Conservation (phyloP, 164 flowering plant species). For the Aristolochia contorta region DNA sequence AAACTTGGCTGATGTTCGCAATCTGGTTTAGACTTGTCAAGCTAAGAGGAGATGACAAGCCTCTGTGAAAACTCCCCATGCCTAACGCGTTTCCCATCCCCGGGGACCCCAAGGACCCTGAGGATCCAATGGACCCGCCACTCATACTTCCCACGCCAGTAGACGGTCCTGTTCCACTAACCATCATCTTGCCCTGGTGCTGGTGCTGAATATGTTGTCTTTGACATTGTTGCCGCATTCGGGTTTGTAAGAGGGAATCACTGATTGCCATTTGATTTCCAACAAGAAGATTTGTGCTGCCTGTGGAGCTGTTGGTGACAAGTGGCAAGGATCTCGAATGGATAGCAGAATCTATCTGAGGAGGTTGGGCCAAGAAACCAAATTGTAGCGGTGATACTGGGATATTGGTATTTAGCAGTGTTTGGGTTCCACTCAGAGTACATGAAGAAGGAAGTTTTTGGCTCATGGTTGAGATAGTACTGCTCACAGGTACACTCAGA, state of each 20-base stretch:
- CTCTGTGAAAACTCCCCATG: constrained; percentile 41
- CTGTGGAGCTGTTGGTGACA: background rate
- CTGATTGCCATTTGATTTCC: constrained; percentile 2
- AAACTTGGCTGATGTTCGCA: constrained; percentile 28
- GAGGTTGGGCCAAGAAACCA: background rate
- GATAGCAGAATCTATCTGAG: background rate
- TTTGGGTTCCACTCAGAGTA: no score
- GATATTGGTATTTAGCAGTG: background rate
- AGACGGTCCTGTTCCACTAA: constrained; percentile 10
- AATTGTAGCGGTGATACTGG: background rate
- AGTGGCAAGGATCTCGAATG: background rate
- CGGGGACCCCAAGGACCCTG: constrained; percentile 7
- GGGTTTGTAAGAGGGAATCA: constrained; percentile 6
- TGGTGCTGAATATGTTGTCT: constrained; percentile 9
- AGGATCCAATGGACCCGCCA: constrained; percentile 4
- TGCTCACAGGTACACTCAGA: no score
- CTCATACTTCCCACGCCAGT: constrained; percentile 4
- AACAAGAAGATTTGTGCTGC: constrained; percentile 1
- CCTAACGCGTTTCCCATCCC: constrained; percentile 19
- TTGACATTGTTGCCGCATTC: constrained; percentile 11
- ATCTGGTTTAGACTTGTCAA: constrained; percentile 51
- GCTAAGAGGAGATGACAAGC: constrained; percentile 28
- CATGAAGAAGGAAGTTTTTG: no score
- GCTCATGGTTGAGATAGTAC: no score
- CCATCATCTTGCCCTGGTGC: constrained; percentile 12